Percentiles rank a stretch among this genome's conserved stretches.
Conservation (phyloP, 169 alveolate genomes). For the Plasmodium inui region DNA sequence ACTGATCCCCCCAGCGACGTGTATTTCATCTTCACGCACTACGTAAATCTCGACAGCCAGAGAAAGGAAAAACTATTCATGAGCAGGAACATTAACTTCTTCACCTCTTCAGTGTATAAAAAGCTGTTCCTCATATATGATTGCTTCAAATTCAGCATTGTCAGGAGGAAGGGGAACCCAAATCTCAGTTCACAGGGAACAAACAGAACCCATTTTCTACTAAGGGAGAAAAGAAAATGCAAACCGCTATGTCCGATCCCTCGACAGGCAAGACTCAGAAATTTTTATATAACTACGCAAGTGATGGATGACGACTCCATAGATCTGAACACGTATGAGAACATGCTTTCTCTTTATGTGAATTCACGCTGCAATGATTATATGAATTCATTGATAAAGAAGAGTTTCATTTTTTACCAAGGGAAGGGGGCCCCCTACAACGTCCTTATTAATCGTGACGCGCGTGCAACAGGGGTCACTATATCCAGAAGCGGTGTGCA, state of each 20-base stretch:
- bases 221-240: neutral
- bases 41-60: slow-evolving; percentile 39
- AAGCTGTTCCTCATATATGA: slow-evolving; percentile 56
- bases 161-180: neutral
- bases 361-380: slow-evolving; percentile 26
- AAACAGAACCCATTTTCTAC: slow-evolving; percentile 14
- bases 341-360: slow-evolving; percentile 18
- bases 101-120: slow-evolving; percentile 39
- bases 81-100: slow-evolving; percentile 28
- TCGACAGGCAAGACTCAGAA: slow-evolving; percentile 1
- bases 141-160: slow-evolving; percentile 22
- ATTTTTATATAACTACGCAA: slow-evolving; percentile 1
- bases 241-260: slow-evolving; percentile 18
- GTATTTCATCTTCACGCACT: slow-evolving; percentile 53
- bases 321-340: neutral
- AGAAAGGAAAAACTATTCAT: slow-evolving; percentile 51
- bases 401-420: slow-evolving; percentile 5
- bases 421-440: neutral
- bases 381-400: slow-evolving; percentile 17
- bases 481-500: neutral
- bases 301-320: neutral
- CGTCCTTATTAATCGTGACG: neutral
- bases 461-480: neutral
- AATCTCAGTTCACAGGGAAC: neutral
- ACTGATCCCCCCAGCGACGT: neutral